Percentiles rank a stretch among this genome's conserved stretches.
These are phyloP conservation scores for Pseudopithomyces maydicus DNA, from an alignment of 2,329 filamentous ascomycete species.

Conservation along the genomic window DNA sequence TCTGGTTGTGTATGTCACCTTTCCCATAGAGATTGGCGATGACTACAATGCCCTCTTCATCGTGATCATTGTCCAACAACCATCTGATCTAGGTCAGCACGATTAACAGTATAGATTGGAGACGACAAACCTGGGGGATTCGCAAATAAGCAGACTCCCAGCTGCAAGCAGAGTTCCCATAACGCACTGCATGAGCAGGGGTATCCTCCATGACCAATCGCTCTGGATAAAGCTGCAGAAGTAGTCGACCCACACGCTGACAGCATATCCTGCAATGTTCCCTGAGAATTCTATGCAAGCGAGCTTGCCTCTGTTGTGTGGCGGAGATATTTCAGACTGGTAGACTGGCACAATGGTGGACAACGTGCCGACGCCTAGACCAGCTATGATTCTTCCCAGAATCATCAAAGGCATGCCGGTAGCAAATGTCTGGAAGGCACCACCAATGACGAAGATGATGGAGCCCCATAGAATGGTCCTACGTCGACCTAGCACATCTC, in stretches of 20 bases:
- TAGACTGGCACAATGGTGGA: conserved; percentile 60
- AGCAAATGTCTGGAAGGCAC: conserved; percentile 81
- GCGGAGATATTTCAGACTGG: conserved; percentile 72
- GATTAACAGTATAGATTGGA: background rate
- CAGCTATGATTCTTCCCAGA: conserved; percentile 56
- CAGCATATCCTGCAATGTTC: conserved; percentile 94
- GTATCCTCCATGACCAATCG: conserved; percentile 87
- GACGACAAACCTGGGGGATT: conserved; percentile 79
- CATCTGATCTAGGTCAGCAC: conserved; percentile 64
- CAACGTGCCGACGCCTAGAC: conserved; percentile 56
- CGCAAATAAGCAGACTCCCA: conserved; percentile 91
- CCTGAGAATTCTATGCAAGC: conserved; percentile 98
- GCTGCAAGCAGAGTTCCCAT: conserved; percentile 87
- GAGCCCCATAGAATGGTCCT: conserved; percentile 94
- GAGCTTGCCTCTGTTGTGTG: conserved; percentile 92
- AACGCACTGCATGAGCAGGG: conserved; percentile 87
- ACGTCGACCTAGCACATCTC: conserved; percentile 87
- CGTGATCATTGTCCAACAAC: conserved; percentile 96
- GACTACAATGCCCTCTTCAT: conserved; percentile 97
- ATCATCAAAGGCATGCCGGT: conserved; percentile 87
- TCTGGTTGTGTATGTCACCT: conserved; percentile 90
- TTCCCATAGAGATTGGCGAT: conserved; percentile 97
- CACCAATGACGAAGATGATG: conserved; percentile 82
- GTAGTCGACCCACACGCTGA: conserved; percentile 98
- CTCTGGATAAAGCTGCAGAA: conserved; percentile 89